These are phyloP conservation scores for Dactylellina parvicollis DNA, from an alignment of 2,329 filamentous ascomycete genomes.

Conservation along the genomic window DNA sequence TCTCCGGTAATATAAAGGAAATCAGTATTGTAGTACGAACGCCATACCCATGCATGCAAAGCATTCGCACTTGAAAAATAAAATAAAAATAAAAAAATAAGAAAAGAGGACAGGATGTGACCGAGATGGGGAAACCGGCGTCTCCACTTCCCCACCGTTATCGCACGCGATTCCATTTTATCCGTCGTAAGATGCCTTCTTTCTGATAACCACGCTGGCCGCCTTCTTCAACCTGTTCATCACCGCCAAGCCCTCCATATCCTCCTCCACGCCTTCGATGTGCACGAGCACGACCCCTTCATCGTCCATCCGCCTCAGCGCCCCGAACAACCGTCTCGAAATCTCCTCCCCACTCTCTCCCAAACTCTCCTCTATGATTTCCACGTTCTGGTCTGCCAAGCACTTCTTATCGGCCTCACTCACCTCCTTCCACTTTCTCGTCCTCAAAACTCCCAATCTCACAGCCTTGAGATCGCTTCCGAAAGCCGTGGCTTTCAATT, in stretches of 20 bases:
- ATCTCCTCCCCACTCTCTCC: conserved; percentile 77
- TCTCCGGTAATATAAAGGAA: conserved; percentile 16
- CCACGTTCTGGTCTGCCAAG: conserved; percentile 58
- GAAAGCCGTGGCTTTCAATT: conserved; percentile 58
- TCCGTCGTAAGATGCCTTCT: conserved; percentile 14
- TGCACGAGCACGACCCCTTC: conserved; percentile 82
- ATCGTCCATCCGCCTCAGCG: conserved; percentile 83
- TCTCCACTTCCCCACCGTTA: no score
- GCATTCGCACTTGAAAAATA: conserved; percentile 9
- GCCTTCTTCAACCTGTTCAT: conserved; percentile 86
- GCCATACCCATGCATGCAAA: conserved; percentile 51
- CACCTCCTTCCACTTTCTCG: conserved; percentile 66
- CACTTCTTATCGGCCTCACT: conserved; percentile 30
- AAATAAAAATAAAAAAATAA: conserved; percentile 19
- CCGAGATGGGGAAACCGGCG: no score
- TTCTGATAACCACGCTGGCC: conserved; percentile 64
- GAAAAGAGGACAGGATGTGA: background rate
- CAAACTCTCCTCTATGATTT: conserved; percentile 75
- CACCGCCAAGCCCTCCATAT: conserved; percentile 82
- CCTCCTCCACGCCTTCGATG: conserved; percentile 85
- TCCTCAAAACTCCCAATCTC: conserved; percentile 67
- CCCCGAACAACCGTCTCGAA: conserved; percentile 86
- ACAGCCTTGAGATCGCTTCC: conserved; percentile 59
- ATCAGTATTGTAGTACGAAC: conserved; percentile 22
- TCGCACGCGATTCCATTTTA: no score